Percentiles rank a stretch among this genome's conserved stretches.
Conservation (phyloP, 2,329 filamentous ascomycete genomes). For the Colletotrichum chrysophilum region DNA sequence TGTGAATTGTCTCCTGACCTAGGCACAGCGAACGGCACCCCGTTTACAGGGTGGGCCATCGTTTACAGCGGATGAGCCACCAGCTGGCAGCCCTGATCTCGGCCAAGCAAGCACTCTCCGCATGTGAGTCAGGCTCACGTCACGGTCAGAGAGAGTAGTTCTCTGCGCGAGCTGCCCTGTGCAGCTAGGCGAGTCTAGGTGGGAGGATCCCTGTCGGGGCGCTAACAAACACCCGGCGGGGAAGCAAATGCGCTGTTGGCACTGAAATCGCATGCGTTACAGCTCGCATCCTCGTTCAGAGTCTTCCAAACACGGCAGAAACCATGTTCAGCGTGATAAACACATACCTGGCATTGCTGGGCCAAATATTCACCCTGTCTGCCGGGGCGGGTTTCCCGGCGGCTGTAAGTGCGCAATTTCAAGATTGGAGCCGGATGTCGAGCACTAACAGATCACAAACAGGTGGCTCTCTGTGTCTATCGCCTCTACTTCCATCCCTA, state of each 20-base stretch:
- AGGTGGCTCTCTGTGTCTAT: background rate
- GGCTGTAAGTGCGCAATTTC: background rate
- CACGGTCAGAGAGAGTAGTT: background rate
- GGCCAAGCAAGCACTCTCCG: background rate
- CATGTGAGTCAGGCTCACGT: conserved; percentile 9
- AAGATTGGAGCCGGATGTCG: background rate
- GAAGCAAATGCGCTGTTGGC: background rate
- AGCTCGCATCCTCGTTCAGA: background rate
- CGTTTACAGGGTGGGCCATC: background rate
- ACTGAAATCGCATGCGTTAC: background rate
- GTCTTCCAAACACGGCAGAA: background rate
- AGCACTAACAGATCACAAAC: background rate
- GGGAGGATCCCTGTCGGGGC: background rate
- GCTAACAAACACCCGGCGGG: background rate
- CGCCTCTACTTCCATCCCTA: background rate
- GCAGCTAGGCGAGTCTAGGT: background rate
- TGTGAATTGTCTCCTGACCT: background rate
- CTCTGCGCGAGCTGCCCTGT: background rate
- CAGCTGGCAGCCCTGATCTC: background rate
- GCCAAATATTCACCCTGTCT: background rate
- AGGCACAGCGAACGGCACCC: background rate
- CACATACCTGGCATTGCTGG: background rate
- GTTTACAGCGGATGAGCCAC: background rate
- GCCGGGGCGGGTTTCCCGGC: background rate
- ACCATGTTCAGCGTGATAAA: background rate